Percentiles rank a stretch among this genome's conserved stretches.
These are phyloP conservation scores for Spinacia oleracea DNA, from an alignment of 179 eudicot species.

Conservation along the genomic window DNA sequence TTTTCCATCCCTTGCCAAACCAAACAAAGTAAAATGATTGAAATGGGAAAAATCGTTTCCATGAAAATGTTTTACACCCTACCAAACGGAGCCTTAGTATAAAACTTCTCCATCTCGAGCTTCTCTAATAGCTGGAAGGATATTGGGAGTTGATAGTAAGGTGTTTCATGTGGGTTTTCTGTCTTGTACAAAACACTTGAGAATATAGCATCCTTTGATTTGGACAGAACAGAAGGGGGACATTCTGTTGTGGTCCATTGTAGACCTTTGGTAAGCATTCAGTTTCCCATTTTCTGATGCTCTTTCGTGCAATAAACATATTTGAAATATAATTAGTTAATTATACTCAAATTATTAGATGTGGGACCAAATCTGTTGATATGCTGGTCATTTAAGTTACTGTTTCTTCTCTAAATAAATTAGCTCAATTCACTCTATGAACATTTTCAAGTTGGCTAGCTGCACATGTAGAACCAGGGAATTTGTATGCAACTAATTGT, in stretches of 20 bases:
- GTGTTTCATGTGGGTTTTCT: background rate
- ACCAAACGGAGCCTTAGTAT: too few species aligned
- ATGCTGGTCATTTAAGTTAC: background rate
- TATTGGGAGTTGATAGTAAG: background rate
- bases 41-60: too few species aligned
- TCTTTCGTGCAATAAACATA: too few species aligned
- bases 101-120: background rate
- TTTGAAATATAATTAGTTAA: background rate
- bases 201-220: conserved; percentile 3
- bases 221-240: background rate
- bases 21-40: too few species aligned
- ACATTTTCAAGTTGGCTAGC: too few species aligned
- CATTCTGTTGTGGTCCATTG: background rate
- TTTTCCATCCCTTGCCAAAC: too few species aligned
- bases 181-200: background rate
- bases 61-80: too few species aligned
- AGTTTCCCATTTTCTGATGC: background rate
- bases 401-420: too few species aligned
- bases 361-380: background rate
- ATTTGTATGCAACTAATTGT: background rate
- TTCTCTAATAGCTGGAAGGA: background rate
- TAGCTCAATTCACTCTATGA: too few species aligned
- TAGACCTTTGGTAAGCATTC: background rate
- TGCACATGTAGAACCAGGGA: too few species aligned
- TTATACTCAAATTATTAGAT: too few species aligned